A percentile compares a stretch with the other conserved stretches of the same genome.
Evolutionary conservation across 1,284 basidiomycete species (phyloP).

Genomic region (Puccinia hordei): DNA sequence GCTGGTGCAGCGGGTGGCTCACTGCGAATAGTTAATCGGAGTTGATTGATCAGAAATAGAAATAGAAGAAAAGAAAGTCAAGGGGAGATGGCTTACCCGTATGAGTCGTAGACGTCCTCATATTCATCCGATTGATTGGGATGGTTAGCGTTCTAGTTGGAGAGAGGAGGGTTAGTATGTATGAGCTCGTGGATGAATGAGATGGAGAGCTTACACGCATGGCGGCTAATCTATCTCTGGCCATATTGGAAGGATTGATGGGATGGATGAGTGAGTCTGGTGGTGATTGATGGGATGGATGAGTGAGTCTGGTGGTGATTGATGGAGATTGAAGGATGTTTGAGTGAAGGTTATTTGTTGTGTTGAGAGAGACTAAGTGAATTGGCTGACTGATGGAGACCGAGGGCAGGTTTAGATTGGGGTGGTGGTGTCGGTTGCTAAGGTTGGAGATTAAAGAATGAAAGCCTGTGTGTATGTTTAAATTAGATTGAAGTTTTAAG

Average conservation of each 20-base stretch:
- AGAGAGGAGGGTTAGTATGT: not conserved
- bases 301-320: no score
- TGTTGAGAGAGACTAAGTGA: not conserved
- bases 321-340: no score
- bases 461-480: no score
- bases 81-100: conserved; percentile 11
- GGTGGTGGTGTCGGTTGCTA: no score
- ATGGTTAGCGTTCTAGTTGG: conserved; percentile 7
- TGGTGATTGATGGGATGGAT: no score
- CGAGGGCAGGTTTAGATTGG: not conserved
- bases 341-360: no score
- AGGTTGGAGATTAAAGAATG: no score
- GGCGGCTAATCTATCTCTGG: conserved; percentile 40
- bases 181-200: not conserved
- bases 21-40: no score
- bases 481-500: no score
- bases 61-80: not conserved
- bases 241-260: conserved; percentile 19
- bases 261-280: not conserved
- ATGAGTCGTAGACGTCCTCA: conserved; percentile 32
- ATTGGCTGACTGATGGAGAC: no score
- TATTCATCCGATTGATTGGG: not conserved
- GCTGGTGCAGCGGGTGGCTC: conserved; percentile 24
- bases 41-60: no score
- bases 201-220: not conserved